A percentile compares a stretch with the other conserved stretches of the same genome.
Evolutionary conservation across 257 asterid species (phyloP).

Genomic region (Lycium ferocissimum): DNA sequence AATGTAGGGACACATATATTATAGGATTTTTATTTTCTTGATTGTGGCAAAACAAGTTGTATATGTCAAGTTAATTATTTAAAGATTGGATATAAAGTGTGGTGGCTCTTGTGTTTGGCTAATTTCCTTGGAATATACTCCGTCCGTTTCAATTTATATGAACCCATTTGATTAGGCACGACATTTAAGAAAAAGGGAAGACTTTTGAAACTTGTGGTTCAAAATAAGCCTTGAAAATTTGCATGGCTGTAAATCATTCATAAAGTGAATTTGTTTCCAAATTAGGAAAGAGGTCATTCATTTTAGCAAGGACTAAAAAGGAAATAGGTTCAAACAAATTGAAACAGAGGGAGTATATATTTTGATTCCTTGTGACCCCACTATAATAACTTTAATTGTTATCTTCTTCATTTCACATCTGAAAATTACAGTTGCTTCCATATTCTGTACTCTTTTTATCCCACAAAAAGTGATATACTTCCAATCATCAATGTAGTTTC

Average conservation of each 20-base stretch:
- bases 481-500: no score
- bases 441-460: not conserved
- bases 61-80: not conserved
- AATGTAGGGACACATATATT: not conserved
- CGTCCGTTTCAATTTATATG: no score
- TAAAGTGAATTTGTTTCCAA: no score
- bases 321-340: no score
- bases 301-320: no score
- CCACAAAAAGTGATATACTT: not conserved
- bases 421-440: not conserved
- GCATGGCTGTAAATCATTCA: no score
- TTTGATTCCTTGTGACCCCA: conserved; percentile 15
- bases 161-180: no score
- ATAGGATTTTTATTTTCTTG: not conserved
- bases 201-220: no score
- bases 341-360: no score
- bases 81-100: not conserved
- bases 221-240: no score
- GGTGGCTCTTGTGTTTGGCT: conserved; percentile 25
- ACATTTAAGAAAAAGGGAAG: no score
- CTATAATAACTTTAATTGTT: not conserved
- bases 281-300: no score
- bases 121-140: not conserved
- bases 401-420: not conserved
- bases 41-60: not conserved